Percentiles rank a stretch among this genome's conserved stretches.
Evolutionary conservation across 352 stramenopile genomes (phyloP).

Genomic region (Pythium insidiosum): DNA sequence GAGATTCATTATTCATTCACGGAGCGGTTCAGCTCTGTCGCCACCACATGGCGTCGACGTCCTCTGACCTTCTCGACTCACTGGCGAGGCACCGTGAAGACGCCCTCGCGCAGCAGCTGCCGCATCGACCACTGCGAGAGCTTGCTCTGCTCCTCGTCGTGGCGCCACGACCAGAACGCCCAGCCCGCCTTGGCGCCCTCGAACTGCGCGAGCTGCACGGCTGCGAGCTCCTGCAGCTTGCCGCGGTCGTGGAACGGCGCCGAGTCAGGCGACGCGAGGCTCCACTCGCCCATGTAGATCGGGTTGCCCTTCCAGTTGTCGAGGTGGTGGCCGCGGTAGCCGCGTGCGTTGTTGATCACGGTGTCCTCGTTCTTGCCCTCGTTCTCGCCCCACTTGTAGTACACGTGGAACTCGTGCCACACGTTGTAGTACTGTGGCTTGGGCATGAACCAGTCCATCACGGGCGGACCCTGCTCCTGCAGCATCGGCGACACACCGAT

Average conservation of each 20-base stretch:
- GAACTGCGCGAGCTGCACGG: constrained; percentile 21
- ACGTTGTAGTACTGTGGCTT: constrained; percentile 29
- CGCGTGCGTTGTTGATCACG: constrained; percentile 4
- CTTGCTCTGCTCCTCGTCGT: constrained; percentile 3
- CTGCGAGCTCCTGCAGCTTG: constrained; percentile 21
- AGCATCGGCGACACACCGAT: constrained; percentile 32
- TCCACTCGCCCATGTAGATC: constrained; percentile 48
- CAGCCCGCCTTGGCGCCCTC: constrained; percentile 1
- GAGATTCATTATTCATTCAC: no score
- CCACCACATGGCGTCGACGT: no score
- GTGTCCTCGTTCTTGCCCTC: constrained; percentile 6
- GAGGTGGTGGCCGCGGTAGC: constrained; percentile 9
- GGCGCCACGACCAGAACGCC: constrained; percentile 6
- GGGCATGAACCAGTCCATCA: constrained; percentile 25
- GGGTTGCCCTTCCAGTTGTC: constrained; percentile 17
- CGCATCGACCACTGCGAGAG: constrained; percentile 4
- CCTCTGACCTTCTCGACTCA: no score
- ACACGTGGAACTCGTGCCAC: constrained; percentile 53
- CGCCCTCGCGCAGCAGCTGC: constrained; percentile 8
- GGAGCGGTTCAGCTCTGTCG: no score
- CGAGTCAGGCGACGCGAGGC: constrained; percentile 19
- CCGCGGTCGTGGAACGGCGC: constrained; percentile 19
- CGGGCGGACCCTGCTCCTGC: constrained; percentile 19
- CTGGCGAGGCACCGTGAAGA: no score
- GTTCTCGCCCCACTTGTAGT: constrained; percentile 52